Base-by-base conservation (phyloP, 23 red algal species). In the Gracilaria gracilis region DNA sequence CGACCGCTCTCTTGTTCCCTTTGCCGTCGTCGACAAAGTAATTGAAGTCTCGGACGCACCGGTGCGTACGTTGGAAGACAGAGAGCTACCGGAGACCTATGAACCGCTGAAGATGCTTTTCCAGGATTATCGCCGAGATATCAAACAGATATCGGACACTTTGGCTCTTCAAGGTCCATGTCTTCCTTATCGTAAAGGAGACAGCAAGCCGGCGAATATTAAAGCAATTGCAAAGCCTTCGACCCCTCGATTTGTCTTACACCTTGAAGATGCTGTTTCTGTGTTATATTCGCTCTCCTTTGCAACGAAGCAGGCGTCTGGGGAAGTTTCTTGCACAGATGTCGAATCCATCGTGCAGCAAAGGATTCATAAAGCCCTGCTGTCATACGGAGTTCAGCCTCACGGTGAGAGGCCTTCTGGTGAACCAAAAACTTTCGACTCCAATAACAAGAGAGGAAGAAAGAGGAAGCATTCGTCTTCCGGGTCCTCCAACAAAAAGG, bases 261-360 rank as follows among this genome's bases (percentile, higher is more conserved):
- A 35, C 7, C 23, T 88, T 0, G 38, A 88, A 11, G 64, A 88
- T 25, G 84, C 84, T 7, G 66, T 88, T 44, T 33, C 54, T 36
- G 42, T 88, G 19, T 50, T 75, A 27, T 37, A 46, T 11, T 40
- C 61, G n/a, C 1, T 75, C 14, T 69, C 84, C 32, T 44, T 9
- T 14, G 34, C 84, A 50, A 67, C 84, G 9, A 75, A 6, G 37
- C 34, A 39, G 50, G n/a, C 57, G 11, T 77, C 42, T 9, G 6
- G 0, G 11, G 35, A 46, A 23, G 20, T 77, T 48, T 57, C n/a
- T n/a, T n/a, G n/a, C n/a, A n/a, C n/a, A n/a, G n/a, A n/a, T n/a
- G n/a, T n/a, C n/a, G n/a, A n/a, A n/a, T n/a, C n/a, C n/a, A n/a
- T n/a, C n/a, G n/a, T n/a, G n/a, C n/a, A n/a, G n/a, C n/a, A n/a